Evolutionary conservation across 257 asterid genomes (phyloP).

Genomic region (Linaria vulgaris): DNA sequence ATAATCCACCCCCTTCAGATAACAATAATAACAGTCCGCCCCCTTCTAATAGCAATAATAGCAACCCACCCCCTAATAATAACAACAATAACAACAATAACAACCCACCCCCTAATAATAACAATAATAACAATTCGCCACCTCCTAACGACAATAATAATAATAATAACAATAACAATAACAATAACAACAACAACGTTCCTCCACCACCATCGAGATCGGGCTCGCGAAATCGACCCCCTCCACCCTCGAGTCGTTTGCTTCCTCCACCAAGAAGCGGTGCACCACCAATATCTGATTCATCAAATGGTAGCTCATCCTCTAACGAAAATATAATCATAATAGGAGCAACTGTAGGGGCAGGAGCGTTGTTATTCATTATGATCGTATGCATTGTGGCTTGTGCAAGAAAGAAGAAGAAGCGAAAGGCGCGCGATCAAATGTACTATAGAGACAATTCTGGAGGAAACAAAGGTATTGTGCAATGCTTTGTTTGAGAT

Average conservation of each 20-base stretch:
- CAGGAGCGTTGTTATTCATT: slow-evolving; percentile 45
- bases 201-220: slow-evolving; percentile 39
- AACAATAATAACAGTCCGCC: slow-evolving; percentile 16
- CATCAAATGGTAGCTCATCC: slow-evolving; percentile 20
- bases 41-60: slow-evolving; percentile 23
- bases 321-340: slow-evolving; percentile 31
- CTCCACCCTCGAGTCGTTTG: slow-evolving; percentile 35
- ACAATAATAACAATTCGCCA: slow-evolving; percentile 13
- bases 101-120: slow-evolving; percentile 23
- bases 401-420: slow-evolving; percentile 40
- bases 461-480: slow-evolving; percentile 40
- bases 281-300: slow-evolving; percentile 3
- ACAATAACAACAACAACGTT: slow-evolving; percentile 10
- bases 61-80: slow-evolving; percentile 21
- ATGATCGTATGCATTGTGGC: slow-evolving; percentile 39
- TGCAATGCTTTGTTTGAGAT: too few relatives aligned
- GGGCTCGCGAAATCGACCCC: slow-evolving; percentile 16
- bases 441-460: slow-evolving; percentile 59
- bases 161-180: slow-evolving; percentile 15
- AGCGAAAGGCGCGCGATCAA: slow-evolving; percentile 46
- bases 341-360: slow-evolving; percentile 66
- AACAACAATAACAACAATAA: slow-evolving; percentile 7
- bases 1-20: slow-evolving; percentile 22
- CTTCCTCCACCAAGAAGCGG: slow-evolving; percentile 1
- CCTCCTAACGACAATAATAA: slow-evolving; percentile 18